Evolutionary conservation across 129 eudicot genomes (phyloP).

Genomic region (Helianthus tuberosus): DNA sequence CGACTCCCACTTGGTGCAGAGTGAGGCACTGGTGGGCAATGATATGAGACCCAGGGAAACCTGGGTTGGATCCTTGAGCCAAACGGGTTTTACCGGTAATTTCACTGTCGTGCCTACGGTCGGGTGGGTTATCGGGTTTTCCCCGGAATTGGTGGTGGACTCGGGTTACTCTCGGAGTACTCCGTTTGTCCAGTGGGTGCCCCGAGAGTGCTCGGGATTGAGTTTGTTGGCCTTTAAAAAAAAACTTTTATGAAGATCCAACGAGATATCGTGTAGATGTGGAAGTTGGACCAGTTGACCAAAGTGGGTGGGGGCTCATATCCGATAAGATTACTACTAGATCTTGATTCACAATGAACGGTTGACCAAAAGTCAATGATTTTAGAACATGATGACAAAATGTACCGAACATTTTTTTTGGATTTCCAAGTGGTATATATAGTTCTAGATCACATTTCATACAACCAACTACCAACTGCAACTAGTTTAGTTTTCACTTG

Average conservation of each 20-base stretch:
- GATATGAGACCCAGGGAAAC: too few species aligned
- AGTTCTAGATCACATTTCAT: slow-evolving; percentile 19
- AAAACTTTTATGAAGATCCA: slow-evolving; percentile 26
- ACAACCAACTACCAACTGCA: slow-evolving; percentile 26
- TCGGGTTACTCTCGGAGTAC: too few species aligned
- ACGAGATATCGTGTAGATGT: slow-evolving; percentile 15
- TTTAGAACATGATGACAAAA: slow-evolving; percentile 11
- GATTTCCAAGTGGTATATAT: slow-evolving; percentile 22
- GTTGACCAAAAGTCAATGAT: slow-evolving; percentile 29
- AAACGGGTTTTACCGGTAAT: too few species aligned
- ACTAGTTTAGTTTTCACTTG: slow-evolving; percentile 10
- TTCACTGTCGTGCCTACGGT: too few species aligned
- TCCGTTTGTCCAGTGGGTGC: too few species aligned
- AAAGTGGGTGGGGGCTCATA: slow-evolving; percentile 31
- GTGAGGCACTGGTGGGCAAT: too few species aligned
- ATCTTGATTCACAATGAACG: slow-evolving; percentile 31
- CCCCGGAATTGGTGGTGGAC: too few species aligned
- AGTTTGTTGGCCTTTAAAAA: too few species aligned
- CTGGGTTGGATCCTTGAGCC: too few species aligned
- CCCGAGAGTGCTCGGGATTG: too few species aligned
- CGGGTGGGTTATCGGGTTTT: too few species aligned
- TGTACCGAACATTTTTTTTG: background rate
- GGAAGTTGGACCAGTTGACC: slow-evolving; percentile 29
- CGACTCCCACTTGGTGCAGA: too few species aligned
- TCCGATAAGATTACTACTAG: slow-evolving; percentile 39